These are phyloP conservation scores for Tolypocladium sp. DNA, from an alignment of 2,329 filamentous ascomycete species.

Conservation along the genomic window DNA sequence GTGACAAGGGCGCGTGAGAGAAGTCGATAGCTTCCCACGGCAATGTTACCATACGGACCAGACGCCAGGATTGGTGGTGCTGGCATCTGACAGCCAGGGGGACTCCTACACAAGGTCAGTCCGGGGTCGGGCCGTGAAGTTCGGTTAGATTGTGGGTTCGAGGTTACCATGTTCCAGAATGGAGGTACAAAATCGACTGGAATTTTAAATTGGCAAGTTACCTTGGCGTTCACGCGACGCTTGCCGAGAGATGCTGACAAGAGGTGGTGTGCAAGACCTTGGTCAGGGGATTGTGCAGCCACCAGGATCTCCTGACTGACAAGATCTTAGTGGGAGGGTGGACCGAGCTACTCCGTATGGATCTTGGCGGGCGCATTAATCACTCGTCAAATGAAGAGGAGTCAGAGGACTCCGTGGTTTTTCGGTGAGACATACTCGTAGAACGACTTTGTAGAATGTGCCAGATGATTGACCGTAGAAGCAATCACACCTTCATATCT, in stretches of 20 bases:
- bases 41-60: not conserved
- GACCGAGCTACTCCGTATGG: not conserved
- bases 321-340: not conserved
- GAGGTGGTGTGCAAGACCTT: not conserved
- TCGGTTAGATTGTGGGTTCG: not conserved
- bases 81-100: not conserved
- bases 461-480: not conserved
- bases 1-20: not conserved
- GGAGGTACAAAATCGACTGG: not conserved
- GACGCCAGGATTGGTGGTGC: not conserved
- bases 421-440: not conserved
- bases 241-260: not conserved
- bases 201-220: not conserved
- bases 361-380: not conserved
- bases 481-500: not conserved
- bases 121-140: not conserved
- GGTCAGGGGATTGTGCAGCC: not conserved
- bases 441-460: not conserved
- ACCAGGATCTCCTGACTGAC: not conserved
- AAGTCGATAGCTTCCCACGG: not conserved
- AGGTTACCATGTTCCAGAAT: not conserved
- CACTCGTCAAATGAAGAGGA: not conserved
- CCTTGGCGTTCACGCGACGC: not conserved
- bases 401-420: not conserved
- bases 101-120: not conserved